Evolutionary conservation across 2,329 filamentous ascomycete genomes (phyloP), one percentile per base, ranked within the genome.

Genomic region (Clarireedia sp.): DNA sequence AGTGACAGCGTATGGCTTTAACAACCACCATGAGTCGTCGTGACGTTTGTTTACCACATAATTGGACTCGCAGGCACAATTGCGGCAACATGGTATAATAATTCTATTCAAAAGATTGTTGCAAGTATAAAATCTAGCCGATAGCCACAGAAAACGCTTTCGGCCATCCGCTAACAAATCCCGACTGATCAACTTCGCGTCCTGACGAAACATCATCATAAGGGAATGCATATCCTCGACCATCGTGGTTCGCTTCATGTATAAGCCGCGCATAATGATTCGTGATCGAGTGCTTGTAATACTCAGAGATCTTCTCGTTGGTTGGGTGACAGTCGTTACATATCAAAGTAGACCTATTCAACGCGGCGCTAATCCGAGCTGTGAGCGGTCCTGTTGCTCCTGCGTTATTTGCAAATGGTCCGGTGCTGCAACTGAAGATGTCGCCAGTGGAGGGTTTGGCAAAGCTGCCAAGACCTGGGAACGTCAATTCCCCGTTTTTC

Each of bases 121-220:
- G 16, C 16, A n/a, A n/a, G 17, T 41, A 19, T 41, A 41, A 19
- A 19, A n/a, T 41, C 45, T 36, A 56, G 16, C 54, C 54, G 3
- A 56, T 56, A n/a, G 40, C 36, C 7, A 52, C 54, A 9, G 17
- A 37, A 19, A 56, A 56, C 1, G 49, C 29, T 17, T 48, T 56
- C 23, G 54, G 54, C 48, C 33, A 47, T 8, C 54, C 57, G 43
- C 47, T 57, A 17, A 59, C 46, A 23, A 78, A 79, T 3, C 85
- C 83, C 21, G 80, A 81, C 70, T 85, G 82, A 67, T 87, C 83
- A 3, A 67, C 53, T 59, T 75, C 71, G 17, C 75, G 79, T 57
- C 75, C 72, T 0, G 81, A 77, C 54, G 80, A 79, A 17, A 87
- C 83, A 65, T 87, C 84, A 63, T 87, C 84, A 61, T 86, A 87